A percentile compares a stretch with the other conserved stretches of the same genome.
phyloP scores from a whole-genome alignment of 257 asterid species.

The Solanum arcanum region DNA sequence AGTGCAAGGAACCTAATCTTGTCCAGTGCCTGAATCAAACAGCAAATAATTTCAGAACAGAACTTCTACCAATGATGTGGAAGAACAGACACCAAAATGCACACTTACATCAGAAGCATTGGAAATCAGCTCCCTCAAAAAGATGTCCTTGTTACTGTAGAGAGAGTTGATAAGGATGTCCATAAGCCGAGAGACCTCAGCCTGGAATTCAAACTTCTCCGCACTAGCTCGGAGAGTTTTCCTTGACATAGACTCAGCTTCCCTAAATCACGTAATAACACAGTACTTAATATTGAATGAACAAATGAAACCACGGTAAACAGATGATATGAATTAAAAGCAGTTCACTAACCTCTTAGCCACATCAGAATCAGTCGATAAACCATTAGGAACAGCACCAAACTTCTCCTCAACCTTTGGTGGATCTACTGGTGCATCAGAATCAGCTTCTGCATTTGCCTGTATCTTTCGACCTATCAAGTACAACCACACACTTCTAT shows the following conservation, averaged over 20 bases:
- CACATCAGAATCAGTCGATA: slow-evolving; percentile 87
- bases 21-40: slow-evolving; percentile 62
- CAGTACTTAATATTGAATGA: not conserved
- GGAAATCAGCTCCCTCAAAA: slow-evolving; percentile 92
- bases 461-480: slow-evolving; percentile 50
- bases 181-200: slow-evolving; percentile 97
- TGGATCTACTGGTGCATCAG: slow-evolving; percentile 60
- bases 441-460: slow-evolving; percentile 65
- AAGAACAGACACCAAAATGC: not conserved
- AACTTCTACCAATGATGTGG: not conserved
- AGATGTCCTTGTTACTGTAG: slow-evolving; percentile 89
- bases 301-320: not conserved
- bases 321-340: not conserved
- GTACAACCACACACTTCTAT: not conserved
- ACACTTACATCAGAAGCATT: slow-evolving; percentile 92
- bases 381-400: slow-evolving; percentile 72
- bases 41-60: not conserved
- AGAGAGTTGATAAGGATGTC: slow-evolving; percentile 95
- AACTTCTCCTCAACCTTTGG: slow-evolving; percentile 84
- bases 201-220: slow-evolving; percentile 95
- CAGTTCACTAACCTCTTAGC: slow-evolving; percentile 41
- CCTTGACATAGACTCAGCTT: slow-evolving; percentile 81
- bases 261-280: slow-evolving; percentile 33
- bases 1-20: slow-evolving; percentile 87
- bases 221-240: slow-evolving; percentile 56